phyloP scores from a whole-genome alignment of 768 basidiomycete species.

The Obba rivulosa region DNA sequence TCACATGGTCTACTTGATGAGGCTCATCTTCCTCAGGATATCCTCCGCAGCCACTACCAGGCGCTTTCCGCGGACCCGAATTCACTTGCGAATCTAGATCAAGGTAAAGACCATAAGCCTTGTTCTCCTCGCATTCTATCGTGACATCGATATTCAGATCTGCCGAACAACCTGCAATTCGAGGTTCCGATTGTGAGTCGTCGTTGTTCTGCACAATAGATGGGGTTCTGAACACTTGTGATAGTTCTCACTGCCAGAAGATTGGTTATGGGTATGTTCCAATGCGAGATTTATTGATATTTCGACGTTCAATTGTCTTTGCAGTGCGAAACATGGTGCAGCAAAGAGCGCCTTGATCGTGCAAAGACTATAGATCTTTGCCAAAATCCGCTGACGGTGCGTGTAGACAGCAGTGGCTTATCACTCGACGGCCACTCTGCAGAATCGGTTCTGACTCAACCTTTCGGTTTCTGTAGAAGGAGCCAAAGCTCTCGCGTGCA shows the following conservation, averaged over 20 bases:
- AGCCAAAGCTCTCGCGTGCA: constrained; percentile 90
- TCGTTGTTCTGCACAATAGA: background rate
- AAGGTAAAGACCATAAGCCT: constrained; percentile 53
- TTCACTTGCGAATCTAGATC: constrained; percentile 91
- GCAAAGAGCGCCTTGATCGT: constrained; percentile 73
- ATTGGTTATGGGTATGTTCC: constrained; percentile 87
- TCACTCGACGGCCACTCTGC: background rate
- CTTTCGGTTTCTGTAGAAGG: constrained; percentile 63
- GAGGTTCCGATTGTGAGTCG: constrained; percentile 86
- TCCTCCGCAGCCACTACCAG: constrained; percentile 89
- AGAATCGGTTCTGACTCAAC: too few species aligned
- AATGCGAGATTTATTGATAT: background rate
- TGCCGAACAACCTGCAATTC: constrained; percentile 92
- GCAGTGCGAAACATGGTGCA: constrained; percentile 98
- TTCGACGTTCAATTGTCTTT: background rate
- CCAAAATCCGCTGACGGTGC: constrained; percentile 90
- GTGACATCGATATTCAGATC: constrained; percentile 44
- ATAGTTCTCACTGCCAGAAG: constrained; percentile 82
- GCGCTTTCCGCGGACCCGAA: constrained; percentile 90
- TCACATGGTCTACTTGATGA: background rate
- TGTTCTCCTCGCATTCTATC: background rate
- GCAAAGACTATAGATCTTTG: constrained; percentile 94
- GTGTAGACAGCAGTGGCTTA: constrained; percentile 21
- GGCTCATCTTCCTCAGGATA: constrained; percentile 68
- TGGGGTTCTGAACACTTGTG: constrained; percentile 2